A percentile compares a stretch with the other conserved stretches of the same genome.
Conservation (phyloP, 148 eudicot species). For the Nyssa sinensis region DNA sequence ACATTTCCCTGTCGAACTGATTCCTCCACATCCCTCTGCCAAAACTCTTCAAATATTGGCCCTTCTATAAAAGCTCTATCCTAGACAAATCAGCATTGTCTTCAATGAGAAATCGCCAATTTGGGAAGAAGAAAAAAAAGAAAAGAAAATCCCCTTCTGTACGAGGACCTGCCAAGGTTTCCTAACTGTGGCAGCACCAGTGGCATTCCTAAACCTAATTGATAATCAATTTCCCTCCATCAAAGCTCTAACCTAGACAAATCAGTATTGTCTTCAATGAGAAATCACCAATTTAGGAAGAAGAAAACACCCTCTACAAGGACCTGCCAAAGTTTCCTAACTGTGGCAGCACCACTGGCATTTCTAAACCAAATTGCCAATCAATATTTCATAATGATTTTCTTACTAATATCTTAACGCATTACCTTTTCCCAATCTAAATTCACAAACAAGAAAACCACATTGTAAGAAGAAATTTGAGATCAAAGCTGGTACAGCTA, state of each 20-base stretch:
- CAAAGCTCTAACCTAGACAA: conserved; percentile 54
- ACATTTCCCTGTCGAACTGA: conserved; percentile 64
- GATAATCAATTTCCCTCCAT: no score
- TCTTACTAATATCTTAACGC: not conserved
- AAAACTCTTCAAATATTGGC: conserved; percentile 48
- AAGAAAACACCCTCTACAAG: no score
- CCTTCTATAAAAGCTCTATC: conserved; percentile 53
- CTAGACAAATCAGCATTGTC: conserved; percentile 30
- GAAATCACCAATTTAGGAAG: no score
- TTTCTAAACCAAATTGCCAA: not conserved
- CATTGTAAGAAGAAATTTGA: not conserved
- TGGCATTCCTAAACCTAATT: no score
- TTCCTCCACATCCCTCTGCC: conserved; percentile 72
- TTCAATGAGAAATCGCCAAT: no score
- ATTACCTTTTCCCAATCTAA: not conserved
- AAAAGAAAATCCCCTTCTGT: not conserved
- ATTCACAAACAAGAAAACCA: not conserved
- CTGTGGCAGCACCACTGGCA: not conserved
- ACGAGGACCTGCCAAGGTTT: no score
- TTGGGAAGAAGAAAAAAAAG: conserved; percentile 8
- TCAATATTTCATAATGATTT: not conserved
- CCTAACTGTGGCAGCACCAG: no score
- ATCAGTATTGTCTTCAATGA: conserved; percentile 14
- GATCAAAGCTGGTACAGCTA: not conserved
- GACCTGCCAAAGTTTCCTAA: not conserved